Conservation (phyloP, 495 filamentous ascomycete genomes). For the Viridothelium virens region DNA sequence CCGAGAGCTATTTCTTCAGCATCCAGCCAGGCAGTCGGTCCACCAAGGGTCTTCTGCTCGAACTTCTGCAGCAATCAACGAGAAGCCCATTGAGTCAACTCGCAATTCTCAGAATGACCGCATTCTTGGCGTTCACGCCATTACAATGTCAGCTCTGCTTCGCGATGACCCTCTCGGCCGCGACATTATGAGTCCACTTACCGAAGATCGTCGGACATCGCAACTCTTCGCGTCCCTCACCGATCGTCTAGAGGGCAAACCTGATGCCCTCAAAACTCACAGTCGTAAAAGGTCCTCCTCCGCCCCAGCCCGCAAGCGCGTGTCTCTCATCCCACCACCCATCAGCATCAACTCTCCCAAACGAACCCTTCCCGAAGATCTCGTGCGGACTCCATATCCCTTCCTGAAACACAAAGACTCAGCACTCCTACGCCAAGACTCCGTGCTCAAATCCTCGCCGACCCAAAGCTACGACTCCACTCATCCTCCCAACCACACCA, state of each 20-base stretch:
- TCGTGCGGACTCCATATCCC: constrained; percentile 29
- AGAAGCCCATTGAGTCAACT: not conserved
- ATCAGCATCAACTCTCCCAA: constrained; percentile 22
- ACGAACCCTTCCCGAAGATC: constrained; percentile 20
- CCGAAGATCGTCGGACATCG: not conserved
- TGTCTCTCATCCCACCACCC: constrained; percentile 23
- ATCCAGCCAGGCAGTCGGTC: not conserved
- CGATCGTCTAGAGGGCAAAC: not conserved
- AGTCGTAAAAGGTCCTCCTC: constrained; percentile 10
- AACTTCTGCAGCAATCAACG: constrained; percentile 7
- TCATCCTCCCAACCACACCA: not conserved
- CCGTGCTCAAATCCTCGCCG: constrained; percentile 2
- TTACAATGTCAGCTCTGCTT: constrained; percentile 27
- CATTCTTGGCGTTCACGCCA: constrained; percentile 24
- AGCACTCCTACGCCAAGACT: not conserved
- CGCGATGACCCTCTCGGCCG: constrained; percentile 17
- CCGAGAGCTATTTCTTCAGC: constrained; percentile 5
- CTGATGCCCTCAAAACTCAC: not conserved
- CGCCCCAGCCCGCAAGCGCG: constrained; percentile 1
- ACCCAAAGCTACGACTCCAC: not conserved
- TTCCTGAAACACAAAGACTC: constrained; percentile 20
- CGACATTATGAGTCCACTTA: constrained; percentile 9
- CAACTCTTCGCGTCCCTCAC: not conserved
- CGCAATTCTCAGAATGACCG: constrained; percentile 18
- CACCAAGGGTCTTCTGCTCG: not conserved